Evolutionary conservation across 73 alveolate genomes (phyloP), one percentile per base, ranked within the genome.

Genomic region (Breviolum minutum): DNA sequence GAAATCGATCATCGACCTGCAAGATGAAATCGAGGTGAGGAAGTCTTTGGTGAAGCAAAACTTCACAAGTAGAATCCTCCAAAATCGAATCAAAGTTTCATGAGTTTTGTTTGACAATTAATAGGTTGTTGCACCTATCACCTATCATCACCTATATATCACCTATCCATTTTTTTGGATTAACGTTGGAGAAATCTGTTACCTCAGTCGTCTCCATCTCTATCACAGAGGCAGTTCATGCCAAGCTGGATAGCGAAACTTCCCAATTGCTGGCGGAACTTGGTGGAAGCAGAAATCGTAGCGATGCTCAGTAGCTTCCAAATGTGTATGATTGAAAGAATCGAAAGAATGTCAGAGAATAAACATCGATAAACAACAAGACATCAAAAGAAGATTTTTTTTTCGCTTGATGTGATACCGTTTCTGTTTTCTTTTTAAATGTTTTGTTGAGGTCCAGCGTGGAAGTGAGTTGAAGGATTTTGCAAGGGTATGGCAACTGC

Each of bases 211-310:
- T 14, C 77, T 68, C 77, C 17, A 68, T 17, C 77, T 68, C n/a
- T 14, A 8, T 29, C 64, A 68, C 48, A 16, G 11, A 86, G 94
- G 94, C 94, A 26, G 94, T 79, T 6, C 94, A 86, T 27, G 94
- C 80, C 77, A 86, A 86, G 94, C 94, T 86, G n/a, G 94, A 86
- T 29, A 64, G 94, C 1, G 94, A 86, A 17, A 86, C 94, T 16
- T n/a, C 77, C 63, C 94, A 86, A 63, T 79, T 86, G 81, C 30
- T 63, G 79, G 94, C 92, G 7, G 92, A 83, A 13, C 92, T 83
- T 8, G 60, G 92, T 60, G 91, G 91, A 60, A 54, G 92, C 62
- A 40, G 92, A 61, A 83, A 22, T 27, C 92, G 92, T 81, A 29
- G 29, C 90, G 8, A 40, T 40, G 54, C 54, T 40, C 3, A 40